Base-by-base conservation (phyloP, 139 green algal species). In the Chlorella sp. region DNA sequence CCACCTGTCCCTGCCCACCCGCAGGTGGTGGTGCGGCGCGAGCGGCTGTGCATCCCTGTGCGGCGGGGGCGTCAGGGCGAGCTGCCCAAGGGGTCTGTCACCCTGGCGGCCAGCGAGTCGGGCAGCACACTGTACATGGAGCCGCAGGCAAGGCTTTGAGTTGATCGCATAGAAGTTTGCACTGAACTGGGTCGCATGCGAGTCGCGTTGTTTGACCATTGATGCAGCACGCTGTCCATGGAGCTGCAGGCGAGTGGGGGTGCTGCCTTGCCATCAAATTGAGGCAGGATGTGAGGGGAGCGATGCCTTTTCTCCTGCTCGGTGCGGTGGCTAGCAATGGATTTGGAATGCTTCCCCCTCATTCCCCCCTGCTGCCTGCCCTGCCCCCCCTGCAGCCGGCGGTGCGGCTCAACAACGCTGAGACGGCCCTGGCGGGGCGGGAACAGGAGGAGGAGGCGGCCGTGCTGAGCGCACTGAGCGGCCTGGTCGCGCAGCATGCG, bases 111-210 rank as follows among this genome's bases (percentile, higher is more conserved):
- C 38, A 88, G 75, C 80, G 82, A 64, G 28, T 88, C 84, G 9
- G 94, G 95, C 28, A 88, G 87, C n/a, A 98, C 95, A 0, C 65
- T 96, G n/a, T 98, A 98, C 86, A 91, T 95, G 80, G 95, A 98
- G 90, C 95, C 95, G 1, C 67, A 81, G 70, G 70, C 36, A 20
- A 36, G 70, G n/a, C n/a, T n/a, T n/a, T n/a, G n/a, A n/a, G n/a
- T n/a, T n/a, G n/a, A n/a, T n/a, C n/a, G n/a, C n/a, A n/a, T n/a
- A n/a, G n/a, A n/a, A n/a, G n/a, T n/a, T n/a, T n/a, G n/a, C n/a
- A n/a, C n/a, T n/a, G n/a, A n/a, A n/a, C n/a, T n/a, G n/a, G n/a
- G n/a, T n/a, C n/a, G n/a, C n/a, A n/a, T n/a, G n/a, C n/a, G n/a
- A n/a, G n/a, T n/a, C n/a, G n/a, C n/a, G n/a, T n/a, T n/a, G n/a